Evolutionary conservation across 768 basidiomycete genomes (phyloP), one percentile per base, ranked within the genome.

Genomic region (Pleurotus salmoneostramineus): DNA sequence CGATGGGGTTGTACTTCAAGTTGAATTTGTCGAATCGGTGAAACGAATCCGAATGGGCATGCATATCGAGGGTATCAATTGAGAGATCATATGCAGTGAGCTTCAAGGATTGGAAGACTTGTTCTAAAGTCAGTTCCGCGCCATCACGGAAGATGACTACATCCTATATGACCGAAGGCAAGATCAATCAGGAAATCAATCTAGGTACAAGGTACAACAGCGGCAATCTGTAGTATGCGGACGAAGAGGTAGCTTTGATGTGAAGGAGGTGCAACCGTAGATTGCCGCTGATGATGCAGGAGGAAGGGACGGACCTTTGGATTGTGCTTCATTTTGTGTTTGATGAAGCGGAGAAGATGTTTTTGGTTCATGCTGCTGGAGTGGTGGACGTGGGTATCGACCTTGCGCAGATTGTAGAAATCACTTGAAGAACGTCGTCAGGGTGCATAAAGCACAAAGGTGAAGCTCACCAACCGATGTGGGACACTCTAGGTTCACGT

Each of bases 361-460:
- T 99, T 99, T 72, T 99, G 97, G 69, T 99, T 99, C 95, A 98
- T 98, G 73, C 93, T 92, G 60, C 95, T 97, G 3, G 96, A 96
- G 69, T 98, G 93, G 66, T 99, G 97, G 32, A 99, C 93, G 71
- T 99, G 97, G 6, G 97, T 99, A 68, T 99, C 97, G 59, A 99
- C 97, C 70, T 99, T 99, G 27, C 97, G 87, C 51, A 94, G 80
- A 69, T 99, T 99, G 74, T 99, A 99, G 65, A 99, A 98, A 73
- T 99, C 97, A 59, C 96, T 95, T 67, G 59, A 8, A 11, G 6
- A 40, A 15, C 32, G n/a, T 48, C 17, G 8, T 15, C 50, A 43
- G 12, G 37, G 15, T 21, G 36, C 8, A 21, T 35, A 5, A 14
- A 3, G 6, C 21, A 27, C 21, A 3, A 27, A 27, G 21, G 21